phyloP scores from a whole-genome alignment of 75 land plant species.

The Cunninghamia lanceolata region DNA sequence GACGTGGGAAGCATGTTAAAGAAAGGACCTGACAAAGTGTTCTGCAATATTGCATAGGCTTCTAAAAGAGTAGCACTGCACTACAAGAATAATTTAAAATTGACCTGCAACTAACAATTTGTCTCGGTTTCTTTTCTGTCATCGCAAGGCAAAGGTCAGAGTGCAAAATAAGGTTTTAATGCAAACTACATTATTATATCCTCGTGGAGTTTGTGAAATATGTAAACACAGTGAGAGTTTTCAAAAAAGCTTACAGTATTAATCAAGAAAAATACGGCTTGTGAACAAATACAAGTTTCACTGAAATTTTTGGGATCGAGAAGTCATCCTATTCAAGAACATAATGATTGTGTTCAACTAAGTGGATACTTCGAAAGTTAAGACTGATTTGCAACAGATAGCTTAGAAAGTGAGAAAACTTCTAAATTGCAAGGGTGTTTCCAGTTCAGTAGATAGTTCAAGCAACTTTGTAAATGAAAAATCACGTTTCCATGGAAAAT shows the following conservation, averaged over 20 bases:
- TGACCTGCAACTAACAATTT: neutral
- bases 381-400: neutral
- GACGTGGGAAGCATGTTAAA: neutral
- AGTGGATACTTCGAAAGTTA: neutral
- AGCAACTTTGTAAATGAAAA: neutral
- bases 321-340: neutral
- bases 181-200: neutral
- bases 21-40: neutral
- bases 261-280: neutral
- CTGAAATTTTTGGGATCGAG: neutral
- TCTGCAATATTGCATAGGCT: neutral
- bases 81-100: neutral
- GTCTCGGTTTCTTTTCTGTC: neutral
- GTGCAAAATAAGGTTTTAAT: neutral
- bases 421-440: neutral
- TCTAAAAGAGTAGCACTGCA: neutral
- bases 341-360: neutral
- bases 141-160: neutral
- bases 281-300: neutral
- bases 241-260: neutral
- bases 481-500: neutral
- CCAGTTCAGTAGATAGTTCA: neutral
- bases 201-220: neutral
- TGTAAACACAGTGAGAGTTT: neutral
- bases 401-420: neutral